A percentile compares a stretch with the other conserved stretches of the same genome.
These are phyloP conservation scores for Stagonosporopsis vannaccii DNA, from an alignment of 2,329 filamentous ascomycete species.

Conservation along the genomic window DNA sequence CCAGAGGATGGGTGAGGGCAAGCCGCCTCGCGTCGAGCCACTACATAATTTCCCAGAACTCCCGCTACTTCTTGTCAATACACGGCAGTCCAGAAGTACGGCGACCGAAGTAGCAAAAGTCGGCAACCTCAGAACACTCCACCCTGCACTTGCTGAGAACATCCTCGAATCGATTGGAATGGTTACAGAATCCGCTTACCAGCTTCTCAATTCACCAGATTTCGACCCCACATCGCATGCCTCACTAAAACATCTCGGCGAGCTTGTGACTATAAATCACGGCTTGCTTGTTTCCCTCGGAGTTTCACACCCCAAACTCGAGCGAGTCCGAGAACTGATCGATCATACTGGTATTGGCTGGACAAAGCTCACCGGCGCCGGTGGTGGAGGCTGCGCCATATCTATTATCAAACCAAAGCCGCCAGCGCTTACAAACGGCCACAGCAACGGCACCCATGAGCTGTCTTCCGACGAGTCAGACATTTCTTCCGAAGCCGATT, in stretches of 20 bases:
- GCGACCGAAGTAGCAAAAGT: conserved; percentile 88
- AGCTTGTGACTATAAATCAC: conserved; percentile 93
- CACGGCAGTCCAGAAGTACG: conserved; percentile 85
- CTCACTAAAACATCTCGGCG: conserved; percentile 76
- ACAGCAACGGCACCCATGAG: conserved; percentile 34
- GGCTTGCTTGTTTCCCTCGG: conserved; percentile 89
- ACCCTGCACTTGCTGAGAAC: conserved; percentile 78
- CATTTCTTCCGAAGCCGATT: conserved; percentile 35
- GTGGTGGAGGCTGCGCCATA: conserved; percentile 94
- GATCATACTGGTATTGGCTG: conserved; percentile 90
- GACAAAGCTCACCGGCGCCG: conserved; percentile 96
- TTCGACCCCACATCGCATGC: conserved; percentile 72
- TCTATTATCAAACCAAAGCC: conserved; percentile 77
- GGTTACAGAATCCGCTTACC: conserved; percentile 67
- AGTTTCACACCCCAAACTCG: conserved; percentile 91
- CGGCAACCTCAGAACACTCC: conserved; percentile 70
- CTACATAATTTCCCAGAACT: conserved; percentile 91
- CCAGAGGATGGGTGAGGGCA: conserved; percentile 77
- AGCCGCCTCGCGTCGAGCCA: conserved; percentile 77
- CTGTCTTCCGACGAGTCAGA: conserved; percentile 35
- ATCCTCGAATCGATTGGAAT: conserved; percentile 88
- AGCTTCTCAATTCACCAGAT: conserved; percentile 63
- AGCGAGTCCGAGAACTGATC: conserved; percentile 83
- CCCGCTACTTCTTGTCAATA: conserved; percentile 88
- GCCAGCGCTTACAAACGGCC: conserved; percentile 55